A percentile compares a stretch with the other conserved stretches of the same genome.
phyloP scores from a whole-genome alignment of 2,329 filamentous ascomycete species.

The Colletotrichum sansevieriae region DNA sequence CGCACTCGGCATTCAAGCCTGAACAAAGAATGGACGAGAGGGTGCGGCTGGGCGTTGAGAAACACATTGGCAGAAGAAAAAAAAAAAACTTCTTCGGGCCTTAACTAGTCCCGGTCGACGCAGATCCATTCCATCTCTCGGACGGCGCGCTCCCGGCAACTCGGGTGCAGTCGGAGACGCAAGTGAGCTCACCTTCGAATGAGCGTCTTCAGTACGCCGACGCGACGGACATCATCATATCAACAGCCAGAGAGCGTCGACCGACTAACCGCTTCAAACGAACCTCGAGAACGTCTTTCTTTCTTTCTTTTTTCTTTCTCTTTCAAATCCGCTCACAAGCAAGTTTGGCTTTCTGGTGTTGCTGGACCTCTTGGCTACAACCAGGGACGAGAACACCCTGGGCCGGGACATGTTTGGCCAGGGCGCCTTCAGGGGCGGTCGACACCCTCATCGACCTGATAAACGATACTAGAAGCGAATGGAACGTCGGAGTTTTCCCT shows the following conservation, averaged over 20 bases:
- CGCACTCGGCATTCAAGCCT: neutral
- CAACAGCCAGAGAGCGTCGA: slow-evolving; percentile 14
- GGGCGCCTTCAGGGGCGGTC: slow-evolving; percentile 19
- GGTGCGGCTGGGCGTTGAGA: slow-evolving; percentile 3
- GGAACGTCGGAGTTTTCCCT: slow-evolving; percentile 15
- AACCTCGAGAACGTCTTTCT: slow-evolving; percentile 16
- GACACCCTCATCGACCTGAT: slow-evolving; percentile 2
- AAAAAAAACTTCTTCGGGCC: neutral
- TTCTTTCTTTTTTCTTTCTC: neutral
- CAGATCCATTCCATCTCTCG: slow-evolving; percentile 1
- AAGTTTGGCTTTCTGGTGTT: slow-evolving; percentile 17
- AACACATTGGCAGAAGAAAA: neutral
- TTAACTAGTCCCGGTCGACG: neutral
- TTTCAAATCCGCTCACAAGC: slow-evolving; percentile 9
- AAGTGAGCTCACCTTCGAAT: slow-evolving; percentile 7
- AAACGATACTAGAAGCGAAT: slow-evolving; percentile 12
- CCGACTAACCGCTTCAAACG: slow-evolving; percentile 33
- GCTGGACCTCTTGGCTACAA: slow-evolving; percentile 17
- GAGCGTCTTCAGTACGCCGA: slow-evolving; percentile 2
- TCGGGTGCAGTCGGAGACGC: too few species aligned
- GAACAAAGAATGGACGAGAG: neutral
- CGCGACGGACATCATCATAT: slow-evolving; percentile 17
- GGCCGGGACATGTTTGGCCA: slow-evolving; percentile 17
- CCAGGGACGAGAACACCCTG: slow-evolving; percentile 9
- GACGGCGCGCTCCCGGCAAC: slow-evolving; percentile 1